phyloP scores from a whole-genome alignment of 441 rosid species.

The Pelargonium australe region DNA sequence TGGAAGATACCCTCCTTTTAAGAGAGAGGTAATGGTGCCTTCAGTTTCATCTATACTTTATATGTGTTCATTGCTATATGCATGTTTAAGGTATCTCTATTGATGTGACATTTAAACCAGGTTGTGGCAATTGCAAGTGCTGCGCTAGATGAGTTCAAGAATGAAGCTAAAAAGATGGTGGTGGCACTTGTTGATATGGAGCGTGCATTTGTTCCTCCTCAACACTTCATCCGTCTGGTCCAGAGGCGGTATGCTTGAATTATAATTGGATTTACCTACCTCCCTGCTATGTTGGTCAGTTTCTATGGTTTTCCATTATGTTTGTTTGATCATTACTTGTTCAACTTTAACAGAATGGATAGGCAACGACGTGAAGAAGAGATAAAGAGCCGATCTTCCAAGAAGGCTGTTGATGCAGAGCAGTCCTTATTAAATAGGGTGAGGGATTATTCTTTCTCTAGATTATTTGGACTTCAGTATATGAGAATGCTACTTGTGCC shows the following conservation, averaged over 20 bases:
- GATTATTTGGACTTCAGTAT: conserved; percentile 14
- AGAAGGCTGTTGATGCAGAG: conserved; percentile 78
- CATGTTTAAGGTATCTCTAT: conserved; percentile 17
- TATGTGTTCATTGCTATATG: conserved; percentile 12
- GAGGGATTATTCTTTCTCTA: conserved; percentile 22
- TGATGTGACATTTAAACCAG: conserved; percentile 28
- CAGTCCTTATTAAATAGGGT: conserved; percentile 82
- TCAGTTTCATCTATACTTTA: conserved; percentile 16
- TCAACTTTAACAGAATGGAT: conserved; percentile 61
- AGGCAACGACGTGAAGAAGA: conserved; percentile 98
- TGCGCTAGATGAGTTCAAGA: conserved; percentile 83
- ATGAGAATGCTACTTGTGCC: conserved; percentile 4
- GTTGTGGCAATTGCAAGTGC: conserved; percentile 78
- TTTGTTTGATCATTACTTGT: conserved; percentile 18
- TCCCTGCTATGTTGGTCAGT: too few species aligned
- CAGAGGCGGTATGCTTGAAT: conserved; percentile 63
- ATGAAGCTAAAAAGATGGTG: conserved; percentile 86
- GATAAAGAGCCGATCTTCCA: conserved; percentile 74
- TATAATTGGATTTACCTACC: neutral
- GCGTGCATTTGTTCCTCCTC: conserved; percentile 97
- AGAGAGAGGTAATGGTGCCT: conserved; percentile 65
- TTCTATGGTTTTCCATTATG: conserved; percentile 16
- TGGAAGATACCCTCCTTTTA: conserved; percentile 93
- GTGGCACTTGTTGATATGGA: conserved; percentile 97
- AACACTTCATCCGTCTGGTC: conserved; percentile 90